These are phyloP conservation scores for Neonectria hederae DNA, from an alignment of 2,329 filamentous ascomycete genomes.

Conservation along the genomic window DNA sequence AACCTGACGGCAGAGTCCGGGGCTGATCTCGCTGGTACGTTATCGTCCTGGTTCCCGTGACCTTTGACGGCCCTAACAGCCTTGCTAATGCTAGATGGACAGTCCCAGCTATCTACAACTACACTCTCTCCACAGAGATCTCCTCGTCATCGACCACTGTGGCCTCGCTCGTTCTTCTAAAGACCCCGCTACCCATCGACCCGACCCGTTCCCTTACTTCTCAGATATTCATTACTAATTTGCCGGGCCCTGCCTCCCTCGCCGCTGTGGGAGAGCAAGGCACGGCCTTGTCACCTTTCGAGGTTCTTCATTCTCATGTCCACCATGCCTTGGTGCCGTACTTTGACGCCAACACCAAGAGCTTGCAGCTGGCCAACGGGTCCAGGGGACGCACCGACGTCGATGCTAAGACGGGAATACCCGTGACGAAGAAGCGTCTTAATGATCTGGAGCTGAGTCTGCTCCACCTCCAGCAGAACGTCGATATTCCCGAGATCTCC, in stretches of 20 bases:
- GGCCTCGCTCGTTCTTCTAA: slow-evolving; percentile 88
- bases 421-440: slow-evolving; percentile 96
- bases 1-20: slow-evolving; percentile 62
- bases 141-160: slow-evolving; percentile 81
- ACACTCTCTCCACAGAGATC: slow-evolving; percentile 84
- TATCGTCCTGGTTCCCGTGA: background rate
- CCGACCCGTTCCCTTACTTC: slow-evolving; percentile 81
- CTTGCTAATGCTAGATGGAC: slow-evolving; percentile 26
- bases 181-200: slow-evolving; percentile 89
- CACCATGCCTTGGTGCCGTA: slow-evolving; percentile 93
- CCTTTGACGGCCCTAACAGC: background rate
- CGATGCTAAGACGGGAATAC: slow-evolving; percentile 92
- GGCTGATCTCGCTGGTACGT: slow-evolving; percentile 56
- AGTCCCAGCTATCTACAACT: slow-evolving; percentile 71
- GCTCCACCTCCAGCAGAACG: slow-evolving; percentile 93
- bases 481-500: slow-evolving; percentile 93
- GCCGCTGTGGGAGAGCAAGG: slow-evolving; percentile 76
- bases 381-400: slow-evolving; percentile 80
- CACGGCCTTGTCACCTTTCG: slow-evolving; percentile 82
- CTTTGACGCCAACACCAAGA: slow-evolving; percentile 95
- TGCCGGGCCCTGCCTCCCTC: slow-evolving; percentile 81
- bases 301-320: slow-evolving; percentile 90
- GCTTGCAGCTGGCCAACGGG: slow-evolving; percentile 72
- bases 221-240: slow-evolving; percentile 92
- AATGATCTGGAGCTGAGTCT: slow-evolving; percentile 93